These are phyloP conservation scores for Stipa capillata DNA, from an alignment of 176 grass and related monocot species.

Conservation along the genomic window DNA sequence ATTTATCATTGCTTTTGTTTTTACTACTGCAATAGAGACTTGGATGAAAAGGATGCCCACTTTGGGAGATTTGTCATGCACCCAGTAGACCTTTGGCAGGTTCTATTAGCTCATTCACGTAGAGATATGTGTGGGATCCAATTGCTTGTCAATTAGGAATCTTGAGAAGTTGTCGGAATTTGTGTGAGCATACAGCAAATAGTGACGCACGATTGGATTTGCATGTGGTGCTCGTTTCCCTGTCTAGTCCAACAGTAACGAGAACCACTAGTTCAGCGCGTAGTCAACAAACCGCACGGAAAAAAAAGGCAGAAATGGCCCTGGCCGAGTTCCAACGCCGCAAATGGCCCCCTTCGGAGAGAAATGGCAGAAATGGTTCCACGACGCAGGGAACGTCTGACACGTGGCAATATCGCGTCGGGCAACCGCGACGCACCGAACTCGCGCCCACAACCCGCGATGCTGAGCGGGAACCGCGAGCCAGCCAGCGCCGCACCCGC, in stretches of 20 bases:
- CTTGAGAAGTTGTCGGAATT: conserved; percentile 23
- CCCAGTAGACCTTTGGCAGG: background rate
- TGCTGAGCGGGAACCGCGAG: no score
- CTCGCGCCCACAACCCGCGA: no score
- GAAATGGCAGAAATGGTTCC: no score
- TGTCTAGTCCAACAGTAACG: conserved; percentile 5
- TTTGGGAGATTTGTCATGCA: conserved; percentile 16
- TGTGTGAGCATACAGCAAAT: background rate
- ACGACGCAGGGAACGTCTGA: no score
- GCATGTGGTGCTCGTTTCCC: conserved; percentile 5
- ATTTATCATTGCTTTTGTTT: background rate
- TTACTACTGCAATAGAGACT: background rate
- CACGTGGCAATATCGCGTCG: no score
- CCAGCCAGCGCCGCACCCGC: no score
- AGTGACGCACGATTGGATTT: conserved; percentile 7
- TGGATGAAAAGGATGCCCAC: conserved; percentile 28
- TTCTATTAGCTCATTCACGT: background rate
- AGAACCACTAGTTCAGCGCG: background rate
- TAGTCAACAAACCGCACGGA: background rate
- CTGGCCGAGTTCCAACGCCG: no score
- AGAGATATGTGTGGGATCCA: background rate
- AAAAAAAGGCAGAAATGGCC: no score
- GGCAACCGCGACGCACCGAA: no score
- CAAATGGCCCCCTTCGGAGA: no score
- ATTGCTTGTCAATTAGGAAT: conserved; percentile 30